These are phyloP conservation scores for Lentinus polychrous DNA, from an alignment of 1,284 basidiomycete species.

Conservation along the genomic window DNA sequence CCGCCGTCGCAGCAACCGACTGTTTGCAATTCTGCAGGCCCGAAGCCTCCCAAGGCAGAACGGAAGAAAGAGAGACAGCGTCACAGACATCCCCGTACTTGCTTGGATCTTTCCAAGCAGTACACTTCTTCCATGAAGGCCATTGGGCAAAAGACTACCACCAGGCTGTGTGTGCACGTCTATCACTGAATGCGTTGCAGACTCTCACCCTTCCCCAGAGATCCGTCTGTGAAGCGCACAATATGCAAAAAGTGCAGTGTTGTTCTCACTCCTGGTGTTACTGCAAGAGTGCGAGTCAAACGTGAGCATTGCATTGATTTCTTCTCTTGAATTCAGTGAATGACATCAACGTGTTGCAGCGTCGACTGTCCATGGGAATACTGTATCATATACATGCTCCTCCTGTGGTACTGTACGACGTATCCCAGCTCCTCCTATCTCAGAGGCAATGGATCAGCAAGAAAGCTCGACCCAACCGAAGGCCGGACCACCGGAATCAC, in stretches of 20 bases:
- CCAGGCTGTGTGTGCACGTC: constrained; percentile 54
- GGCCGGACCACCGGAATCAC: background rate
- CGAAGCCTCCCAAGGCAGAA: background rate
- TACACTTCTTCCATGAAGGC: constrained; percentile 63
- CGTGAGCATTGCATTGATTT: constrained; percentile 32
- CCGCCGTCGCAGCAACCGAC: background rate
- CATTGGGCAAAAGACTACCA: constrained; percentile 67
- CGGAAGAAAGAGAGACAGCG: constrained; percentile 22
- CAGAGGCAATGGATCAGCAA: constrained; percentile 10
- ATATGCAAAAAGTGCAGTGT: constrained; percentile 63
- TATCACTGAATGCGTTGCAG: background rate
- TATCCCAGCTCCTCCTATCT: constrained; percentile 54
- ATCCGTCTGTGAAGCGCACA: constrained; percentile 72
- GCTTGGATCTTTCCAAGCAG: constrained; percentile 49
- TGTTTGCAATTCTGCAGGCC: background rate
- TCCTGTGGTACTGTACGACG: constrained; percentile 44
- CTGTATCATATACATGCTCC: constrained; percentile 49
- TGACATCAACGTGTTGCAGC: constrained; percentile 26
- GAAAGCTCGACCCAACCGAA: background rate
- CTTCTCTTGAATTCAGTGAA: background rate
- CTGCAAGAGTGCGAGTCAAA: constrained; percentile 56
- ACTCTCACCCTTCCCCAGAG: constrained; percentile 37
- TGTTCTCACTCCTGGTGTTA: constrained; percentile 61
- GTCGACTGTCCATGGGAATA: constrained; percentile 43
- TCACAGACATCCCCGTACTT: constrained; percentile 26